Percentiles rank a stretch among this genome's conserved stretches.
These are phyloP conservation scores for Thelephora ganbajun DNA, from an alignment of 768 basidiomycete genomes.

Conservation along the genomic window DNA sequence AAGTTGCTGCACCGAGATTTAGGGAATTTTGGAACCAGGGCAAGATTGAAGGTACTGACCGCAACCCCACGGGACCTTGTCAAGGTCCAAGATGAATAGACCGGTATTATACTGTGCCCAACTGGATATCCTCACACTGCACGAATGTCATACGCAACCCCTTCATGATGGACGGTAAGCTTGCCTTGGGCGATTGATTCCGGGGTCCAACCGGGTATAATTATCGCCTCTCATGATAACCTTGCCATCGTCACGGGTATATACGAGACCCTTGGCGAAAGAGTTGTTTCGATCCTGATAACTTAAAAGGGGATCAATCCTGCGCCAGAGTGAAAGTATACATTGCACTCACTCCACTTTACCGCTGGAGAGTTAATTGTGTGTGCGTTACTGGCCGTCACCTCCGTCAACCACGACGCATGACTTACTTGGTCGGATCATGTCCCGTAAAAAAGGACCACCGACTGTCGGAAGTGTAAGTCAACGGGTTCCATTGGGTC, in stretches of 20 bases:
- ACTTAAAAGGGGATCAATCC: slow-evolving; percentile 20
- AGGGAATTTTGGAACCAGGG: not conserved
- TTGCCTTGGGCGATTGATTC: slow-evolving; percentile 50
- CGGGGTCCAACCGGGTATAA: slow-evolving; percentile 37
- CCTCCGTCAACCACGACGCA: slow-evolving; percentile 6
- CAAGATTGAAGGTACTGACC: slow-evolving; percentile 28
- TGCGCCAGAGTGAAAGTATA: slow-evolving; percentile 2
- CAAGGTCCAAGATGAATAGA: slow-evolving; percentile 72
- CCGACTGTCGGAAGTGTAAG: slow-evolving; percentile 20
- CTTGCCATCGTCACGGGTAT: slow-evolving; percentile 37
- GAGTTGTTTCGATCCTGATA: slow-evolving; percentile 47
- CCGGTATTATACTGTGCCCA: slow-evolving; percentile 54
- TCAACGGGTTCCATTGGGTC: not conserved
- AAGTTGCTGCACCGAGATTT: too few species aligned
- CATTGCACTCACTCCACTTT: slow-evolving; percentile 44
- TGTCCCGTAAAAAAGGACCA: slow-evolving; percentile 43
- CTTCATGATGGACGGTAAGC: not conserved
- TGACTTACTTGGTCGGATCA: slow-evolving; percentile 57
- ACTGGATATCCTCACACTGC: slow-evolving; percentile 68
- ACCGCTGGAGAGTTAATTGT: slow-evolving; percentile 32
- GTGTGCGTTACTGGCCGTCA: slow-evolving; percentile 9
- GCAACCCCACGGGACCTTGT: slow-evolving; percentile 82
- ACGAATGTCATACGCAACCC: slow-evolving; percentile 2
- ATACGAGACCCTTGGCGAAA: slow-evolving; percentile 38
- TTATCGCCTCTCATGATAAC: slow-evolving; percentile 73